A percentile compares a stretch with the other conserved stretches of the same genome.
phyloP scores from a whole-genome alignment of 2,329 filamentous ascomycete genomes.

The Metarhizium guizhouense region DNA sequence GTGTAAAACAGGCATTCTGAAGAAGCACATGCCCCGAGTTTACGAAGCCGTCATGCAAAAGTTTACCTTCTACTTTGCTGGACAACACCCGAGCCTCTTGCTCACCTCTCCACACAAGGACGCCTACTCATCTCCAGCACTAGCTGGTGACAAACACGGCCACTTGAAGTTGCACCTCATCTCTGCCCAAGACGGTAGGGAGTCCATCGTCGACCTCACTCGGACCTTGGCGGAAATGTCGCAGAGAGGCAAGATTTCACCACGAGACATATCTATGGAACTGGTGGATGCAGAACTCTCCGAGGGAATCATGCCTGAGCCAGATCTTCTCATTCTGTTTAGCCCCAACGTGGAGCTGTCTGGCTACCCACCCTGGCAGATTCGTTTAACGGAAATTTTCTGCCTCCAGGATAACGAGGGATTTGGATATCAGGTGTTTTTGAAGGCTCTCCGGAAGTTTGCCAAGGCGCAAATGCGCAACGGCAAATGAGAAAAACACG shows the following conservation, averaged over 20 bases:
- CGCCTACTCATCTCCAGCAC: constrained; percentile 18
- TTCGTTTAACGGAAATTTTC: constrained; percentile 91
- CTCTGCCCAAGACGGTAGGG: constrained; percentile 79
- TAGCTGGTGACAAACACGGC: constrained; percentile 23
- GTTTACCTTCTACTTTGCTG: constrained; percentile 80
- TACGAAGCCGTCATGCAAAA: constrained; percentile 73
- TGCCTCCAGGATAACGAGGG: constrained; percentile 65
- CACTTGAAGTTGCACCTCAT: constrained; percentile 63
- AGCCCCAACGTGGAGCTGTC: constrained; percentile 73
- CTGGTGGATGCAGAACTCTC: constrained; percentile 83
- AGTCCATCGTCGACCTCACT: constrained; percentile 91
- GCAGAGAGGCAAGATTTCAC: constrained; percentile 73
- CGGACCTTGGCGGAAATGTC: constrained; percentile 93
- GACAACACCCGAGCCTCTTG: constrained; percentile 61
- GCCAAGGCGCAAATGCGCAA: constrained; percentile 83
- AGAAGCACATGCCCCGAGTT: constrained; percentile 78
- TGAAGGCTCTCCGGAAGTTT: constrained; percentile 75
- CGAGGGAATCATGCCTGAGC: constrained; percentile 73
- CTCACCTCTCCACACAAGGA: constrained; percentile 35
- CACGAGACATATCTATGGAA: constrained; percentile 74
- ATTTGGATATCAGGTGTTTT: constrained; percentile 90
- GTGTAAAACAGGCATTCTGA: constrained; percentile 62
- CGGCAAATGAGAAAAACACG: constrained; percentile 43
- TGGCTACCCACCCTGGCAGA: constrained; percentile 94
- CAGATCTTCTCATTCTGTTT: constrained; percentile 83